phyloP scores from a whole-genome alignment of 768 basidiomycete genomes.

The Aureoboletus auriporus region DNA sequence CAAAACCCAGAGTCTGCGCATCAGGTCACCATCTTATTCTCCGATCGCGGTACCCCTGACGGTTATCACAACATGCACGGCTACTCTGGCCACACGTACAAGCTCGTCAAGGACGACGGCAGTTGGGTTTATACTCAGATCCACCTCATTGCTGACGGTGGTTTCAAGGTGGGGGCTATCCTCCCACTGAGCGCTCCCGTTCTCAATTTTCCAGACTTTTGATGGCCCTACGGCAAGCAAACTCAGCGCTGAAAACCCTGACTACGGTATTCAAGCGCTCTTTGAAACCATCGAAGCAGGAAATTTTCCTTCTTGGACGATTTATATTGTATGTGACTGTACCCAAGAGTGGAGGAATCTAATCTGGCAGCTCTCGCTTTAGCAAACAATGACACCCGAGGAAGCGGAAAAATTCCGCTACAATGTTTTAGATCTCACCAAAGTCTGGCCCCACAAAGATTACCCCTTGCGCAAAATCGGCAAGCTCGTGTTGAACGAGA shows the following conservation, averaged over 20 bases:
- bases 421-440: constrained; percentile 89
- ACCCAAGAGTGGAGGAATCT: not conserved
- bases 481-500: constrained; percentile 77
- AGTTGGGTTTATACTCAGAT: constrained; percentile 85
- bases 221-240: constrained; percentile 60
- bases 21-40: constrained; percentile 86
- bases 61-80: constrained; percentile 88
- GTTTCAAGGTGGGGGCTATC: constrained; percentile 59
- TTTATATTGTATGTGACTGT: constrained; percentile 62
- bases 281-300: constrained; percentile 81
- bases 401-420: constrained; percentile 89
- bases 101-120: constrained; percentile 82
- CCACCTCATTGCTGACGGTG: constrained; percentile 73
- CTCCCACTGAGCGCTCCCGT: not conserved
- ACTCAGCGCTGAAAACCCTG: constrained; percentile 73
- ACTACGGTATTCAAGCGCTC: constrained; percentile 76
- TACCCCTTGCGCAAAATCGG: constrained; percentile 89
- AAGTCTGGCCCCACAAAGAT: constrained; percentile 84
- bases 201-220: constrained; percentile 50
- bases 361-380: constrained; percentile 12
- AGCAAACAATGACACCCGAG: constrained; percentile 91
- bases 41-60: constrained; percentile 92
- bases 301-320: constrained; percentile 82
- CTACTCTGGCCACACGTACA: constrained; percentile 90
- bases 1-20: constrained; percentile 89